A percentile compares a stretch with the other conserved stretches of the same genome.
Conservation (phyloP, 495 filamentous ascomycete genomes). For the Glarea lozoyensis region DNA sequence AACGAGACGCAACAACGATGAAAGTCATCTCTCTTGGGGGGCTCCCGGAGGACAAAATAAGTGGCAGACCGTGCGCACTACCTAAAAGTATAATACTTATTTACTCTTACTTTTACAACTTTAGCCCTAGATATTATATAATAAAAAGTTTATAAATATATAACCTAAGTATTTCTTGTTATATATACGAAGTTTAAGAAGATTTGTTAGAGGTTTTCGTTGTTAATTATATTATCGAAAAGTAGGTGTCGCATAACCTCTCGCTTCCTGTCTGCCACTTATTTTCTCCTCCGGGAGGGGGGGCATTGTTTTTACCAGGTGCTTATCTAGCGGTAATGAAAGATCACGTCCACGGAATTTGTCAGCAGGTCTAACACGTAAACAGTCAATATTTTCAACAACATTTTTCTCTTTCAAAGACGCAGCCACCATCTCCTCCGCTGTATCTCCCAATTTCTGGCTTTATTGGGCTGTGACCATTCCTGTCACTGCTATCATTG, state of each 20-base stretch:
- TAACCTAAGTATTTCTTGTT: no score
- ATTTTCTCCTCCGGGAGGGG: no score
- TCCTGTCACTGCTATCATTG: constrained; percentile 33
- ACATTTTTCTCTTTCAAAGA: constrained; percentile 41
- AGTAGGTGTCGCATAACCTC: no score
- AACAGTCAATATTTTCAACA: constrained; percentile 39
- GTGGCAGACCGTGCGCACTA: no score
- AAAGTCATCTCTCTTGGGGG: constrained; percentile 42
- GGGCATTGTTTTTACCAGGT: constrained; percentile 42
- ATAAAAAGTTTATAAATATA: no score
- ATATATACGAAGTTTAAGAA: no score
- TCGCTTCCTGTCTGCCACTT: no score
- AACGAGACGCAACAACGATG: constrained; percentile 42
- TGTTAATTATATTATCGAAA: no score
- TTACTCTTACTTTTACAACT: constrained; percentile 26
- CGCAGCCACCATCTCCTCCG: not conserved
- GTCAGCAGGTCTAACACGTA: not conserved
- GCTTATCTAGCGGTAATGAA: constrained; percentile 30
- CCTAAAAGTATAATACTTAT: constrained; percentile 39
- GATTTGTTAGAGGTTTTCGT: no score
- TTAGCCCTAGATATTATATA: no score
- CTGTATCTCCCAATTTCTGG: constrained; percentile 38
- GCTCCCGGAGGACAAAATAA: no score
- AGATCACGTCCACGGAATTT: not conserved
- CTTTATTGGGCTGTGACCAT: constrained; percentile 42